phyloP scores from a whole-genome alignment of 2,329 filamentous ascomycete species.

The Ilyonectria mors-panacis region DNA sequence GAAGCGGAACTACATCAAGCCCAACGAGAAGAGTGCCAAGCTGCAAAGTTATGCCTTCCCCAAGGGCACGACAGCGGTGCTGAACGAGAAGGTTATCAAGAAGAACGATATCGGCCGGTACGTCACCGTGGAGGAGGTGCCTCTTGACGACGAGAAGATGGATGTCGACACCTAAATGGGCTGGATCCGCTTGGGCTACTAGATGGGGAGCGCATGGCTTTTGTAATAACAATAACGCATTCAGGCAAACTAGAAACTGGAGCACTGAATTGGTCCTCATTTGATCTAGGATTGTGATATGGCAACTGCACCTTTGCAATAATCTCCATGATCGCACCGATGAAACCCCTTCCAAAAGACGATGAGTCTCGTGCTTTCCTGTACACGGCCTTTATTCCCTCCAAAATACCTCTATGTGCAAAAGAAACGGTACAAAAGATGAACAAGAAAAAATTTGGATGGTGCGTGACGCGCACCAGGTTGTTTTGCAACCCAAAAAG shows the following conservation, averaged over 20 bases:
- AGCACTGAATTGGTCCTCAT: conserved; percentile 34
- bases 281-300: conserved; percentile 26
- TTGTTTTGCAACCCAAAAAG: conserved; percentile 30
- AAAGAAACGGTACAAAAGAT: conserved; percentile 34
- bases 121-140: conserved; percentile 90
- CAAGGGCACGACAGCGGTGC: conserved; percentile 92
- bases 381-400: conserved; percentile 14
- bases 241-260: conserved; percentile 38
- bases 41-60: conserved; percentile 93
- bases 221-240: conserved; percentile 46
- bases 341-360: conserved; percentile 8
- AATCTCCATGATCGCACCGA: conserved; percentile 11
- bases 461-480: conserved; percentile 21
- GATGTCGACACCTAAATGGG: conserved; percentile 71
- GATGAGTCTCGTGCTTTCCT: conserved; percentile 14
- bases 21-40: conserved; percentile 93
- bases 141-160: conserved; percentile 79
- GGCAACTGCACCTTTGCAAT: conserved; percentile 12
- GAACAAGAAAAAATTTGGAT: conserved; percentile 32
- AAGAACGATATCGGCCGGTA: conserved; percentile 96
- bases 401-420: conserved; percentile 31
- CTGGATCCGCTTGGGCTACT: conserved; percentile 27
- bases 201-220: conserved; percentile 40
- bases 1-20: conserved; percentile 92
- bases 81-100: conserved; percentile 96